Conservation (phyloP, 495 filamentous ascomycete genomes). For the Penicillium ucsense region DNA sequence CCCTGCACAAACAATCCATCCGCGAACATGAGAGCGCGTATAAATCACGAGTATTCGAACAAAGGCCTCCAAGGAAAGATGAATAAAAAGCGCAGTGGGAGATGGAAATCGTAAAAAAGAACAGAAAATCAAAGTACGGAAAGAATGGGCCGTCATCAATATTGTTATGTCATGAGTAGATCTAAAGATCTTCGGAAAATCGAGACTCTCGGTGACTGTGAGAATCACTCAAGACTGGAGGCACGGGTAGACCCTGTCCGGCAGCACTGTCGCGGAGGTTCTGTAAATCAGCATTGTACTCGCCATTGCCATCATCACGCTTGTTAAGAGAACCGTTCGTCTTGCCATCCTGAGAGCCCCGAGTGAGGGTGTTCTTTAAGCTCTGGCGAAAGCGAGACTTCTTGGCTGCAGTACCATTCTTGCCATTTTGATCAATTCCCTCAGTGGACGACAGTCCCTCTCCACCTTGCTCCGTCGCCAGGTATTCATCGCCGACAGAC, state of each 20-base stretch:
- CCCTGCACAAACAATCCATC: too few relatives aligned
- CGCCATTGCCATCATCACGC: conserved; percentile 38
- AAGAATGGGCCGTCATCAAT: conserved; percentile 8
- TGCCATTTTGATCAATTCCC: conserved; percentile 9
- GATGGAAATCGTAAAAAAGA: not conserved
- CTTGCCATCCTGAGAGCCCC: conserved; percentile 13
- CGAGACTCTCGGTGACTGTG: conserved; percentile 37
- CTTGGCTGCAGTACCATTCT: conserved; percentile 7
- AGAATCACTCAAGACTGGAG: conserved; percentile 25
- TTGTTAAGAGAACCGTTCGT: conserved; percentile 14
- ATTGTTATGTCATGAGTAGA: too few relatives aligned
- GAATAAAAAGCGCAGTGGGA: not conserved
- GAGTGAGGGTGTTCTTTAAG: conserved; percentile 17
- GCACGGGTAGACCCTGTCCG: conserved; percentile 35
- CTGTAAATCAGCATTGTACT: conserved; percentile 29
- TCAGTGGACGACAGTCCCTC: conserved; percentile 8
- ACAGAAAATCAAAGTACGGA: conserved; percentile 6
- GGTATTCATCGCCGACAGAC: conserved; percentile 19
- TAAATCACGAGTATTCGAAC: too few relatives aligned
- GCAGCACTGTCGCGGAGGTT: conserved; percentile 39
- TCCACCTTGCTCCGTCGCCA: conserved; percentile 9
- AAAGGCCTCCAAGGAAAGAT: not conserved
- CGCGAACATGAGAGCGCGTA: too few relatives aligned
- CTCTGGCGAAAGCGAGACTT: conserved; percentile 15
- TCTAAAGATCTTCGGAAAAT: conserved; percentile 38